Evolutionary conservation across 208 protist species (phyloP), one percentile per base, ranked within the genome.

Genomic region (Lotmaria passim): DNA sequence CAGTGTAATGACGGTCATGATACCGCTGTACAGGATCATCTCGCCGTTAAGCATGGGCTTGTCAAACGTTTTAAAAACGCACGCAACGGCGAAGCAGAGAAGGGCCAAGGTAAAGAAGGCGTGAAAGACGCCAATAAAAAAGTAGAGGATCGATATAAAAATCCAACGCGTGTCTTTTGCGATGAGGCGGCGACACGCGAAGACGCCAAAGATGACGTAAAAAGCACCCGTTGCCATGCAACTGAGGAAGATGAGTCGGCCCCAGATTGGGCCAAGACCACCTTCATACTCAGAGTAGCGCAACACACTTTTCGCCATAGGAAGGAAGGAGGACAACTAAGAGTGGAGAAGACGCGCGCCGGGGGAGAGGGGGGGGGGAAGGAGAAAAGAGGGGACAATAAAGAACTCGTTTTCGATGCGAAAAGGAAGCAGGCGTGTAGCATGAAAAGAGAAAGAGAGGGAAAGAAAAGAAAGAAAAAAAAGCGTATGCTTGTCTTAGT

Each of bases 41-140:
- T 93, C 90, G 52, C 48, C 61, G 31, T 78, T 75, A 4, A 50
- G 41, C 50, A 82, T 68, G 15, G 66, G 69, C 31, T 82, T 57
- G 7, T 68, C 73, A 80, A 93, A 90, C 14, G 71, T 89, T 44
- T 80, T 76, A 34, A 91, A 86, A 50, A 93, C 77, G 52, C 68
- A 85, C 2, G 85, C 77, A 15, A 91, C 83, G 12, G 90, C 78
- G n/a, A 92, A 68, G 67, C 81, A 93, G 17, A 91, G 58, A 23
- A 92, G 57, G 1, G 81, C 63, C 2, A 90, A 72, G 7, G 79
- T 84, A 10, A 93, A 63, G 52, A 96, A 91, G 15, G 85, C 85
- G 78, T 96, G 82, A 14, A 79, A 62, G 38, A 82, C 76, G 7
- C 91, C 88, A 28, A 91, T 70, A n/a, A 75, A 24, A 44, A 87